Base-by-base conservation (phyloP, 768 basidiomycete genomes). In the Suillus paluster region DNA sequence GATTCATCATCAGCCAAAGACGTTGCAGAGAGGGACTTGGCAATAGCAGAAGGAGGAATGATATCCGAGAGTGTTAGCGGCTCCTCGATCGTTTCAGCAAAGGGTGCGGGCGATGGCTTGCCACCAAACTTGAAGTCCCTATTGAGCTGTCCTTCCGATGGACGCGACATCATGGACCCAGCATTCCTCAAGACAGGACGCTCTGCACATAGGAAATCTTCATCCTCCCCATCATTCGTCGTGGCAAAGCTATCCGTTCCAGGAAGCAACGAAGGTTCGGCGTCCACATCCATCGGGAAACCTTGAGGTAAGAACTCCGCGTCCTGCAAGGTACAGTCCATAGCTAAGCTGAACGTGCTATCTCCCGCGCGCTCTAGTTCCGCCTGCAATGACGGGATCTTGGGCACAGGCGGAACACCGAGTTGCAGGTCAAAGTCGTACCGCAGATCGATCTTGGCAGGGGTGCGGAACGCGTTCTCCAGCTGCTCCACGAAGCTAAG, bases 401-500 rank as follows among this genome's bases (percentile, higher is more conserved):
- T 72, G 0, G 89, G 88, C 12, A 88, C 71, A 23, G 87, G 83
- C 0, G 85, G 84, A 8, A 81, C 71, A 34, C 79, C 71, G 15
- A 66, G 61, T 36, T 82, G 63, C 21, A 80, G 68, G 8, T 69
- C 72, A 34, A 88, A 81, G 46, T 79, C 81, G 63, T 81, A 82
- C 3, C 77, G 74, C 34, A 91, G 74, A 63, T 89, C 84, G 27
- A 91, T 76, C 68, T 86, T 88, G 19, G 89, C 87, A 0, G 91
- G 91, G 0, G 90, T 91, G 64, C 84, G 81, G 79, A 94, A 94
- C 1, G 91, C 91, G 57, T 80, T 87, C 77, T 93, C 92, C 25
- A 93, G 76, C 73, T 94, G 87, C 72, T 92, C 90, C 4, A 94
- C 88, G 68, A 94, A 94, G 73, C 91, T 93, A 14, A 73, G 79